These are phyloP conservation scores for Cadophora sp. DNA, from an alignment of 2,329 filamentous ascomycete genomes.

Conservation along the genomic window DNA sequence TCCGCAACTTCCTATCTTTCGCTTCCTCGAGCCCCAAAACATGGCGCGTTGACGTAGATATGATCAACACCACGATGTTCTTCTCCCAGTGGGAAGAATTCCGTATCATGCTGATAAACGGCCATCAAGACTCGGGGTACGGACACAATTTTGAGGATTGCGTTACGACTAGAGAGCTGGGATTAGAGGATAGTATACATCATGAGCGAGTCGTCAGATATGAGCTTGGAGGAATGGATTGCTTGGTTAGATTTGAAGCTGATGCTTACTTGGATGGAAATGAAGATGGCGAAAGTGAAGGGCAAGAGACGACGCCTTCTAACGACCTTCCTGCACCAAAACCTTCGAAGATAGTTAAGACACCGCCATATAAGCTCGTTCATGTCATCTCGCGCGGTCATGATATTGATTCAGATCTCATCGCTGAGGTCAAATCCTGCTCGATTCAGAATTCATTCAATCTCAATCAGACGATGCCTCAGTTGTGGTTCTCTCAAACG, in stretches of 20 bases:
- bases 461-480: conserved; percentile 17
- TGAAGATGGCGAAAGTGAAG: conserved; percentile 10
- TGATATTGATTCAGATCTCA: conserved; percentile 14
- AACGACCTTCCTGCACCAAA: conserved; percentile 19
- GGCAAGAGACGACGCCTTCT: conserved; percentile 9
- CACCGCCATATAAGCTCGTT: conserved; percentile 23
- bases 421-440: conserved; percentile 25
- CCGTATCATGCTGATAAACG: conserved; percentile 26
- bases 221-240: conserved; percentile 20
- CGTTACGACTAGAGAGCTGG: conserved; percentile 16
- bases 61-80: conserved; percentile 27
- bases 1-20: conserved; percentile 23
- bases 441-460: conserved; percentile 20
- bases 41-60: conserved; percentile 27
- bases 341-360: conserved; percentile 18
- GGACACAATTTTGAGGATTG: conserved; percentile 21
- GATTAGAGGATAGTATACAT: conserved; percentile 17
- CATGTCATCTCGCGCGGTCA: conserved; percentile 22
- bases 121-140: conserved; percentile 21
- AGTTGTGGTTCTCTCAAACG: conserved; percentile 25
- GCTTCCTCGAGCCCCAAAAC: conserved; percentile 17
- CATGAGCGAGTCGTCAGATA: conserved; percentile 24
- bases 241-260: conserved; percentile 25
- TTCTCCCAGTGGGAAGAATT: conserved; percentile 29
- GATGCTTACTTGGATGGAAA: conserved; percentile 22